These are phyloP conservation scores for Ambrosiella xylebori DNA, from an alignment of 2,329 filamentous ascomycete species.

Conservation along the genomic window DNA sequence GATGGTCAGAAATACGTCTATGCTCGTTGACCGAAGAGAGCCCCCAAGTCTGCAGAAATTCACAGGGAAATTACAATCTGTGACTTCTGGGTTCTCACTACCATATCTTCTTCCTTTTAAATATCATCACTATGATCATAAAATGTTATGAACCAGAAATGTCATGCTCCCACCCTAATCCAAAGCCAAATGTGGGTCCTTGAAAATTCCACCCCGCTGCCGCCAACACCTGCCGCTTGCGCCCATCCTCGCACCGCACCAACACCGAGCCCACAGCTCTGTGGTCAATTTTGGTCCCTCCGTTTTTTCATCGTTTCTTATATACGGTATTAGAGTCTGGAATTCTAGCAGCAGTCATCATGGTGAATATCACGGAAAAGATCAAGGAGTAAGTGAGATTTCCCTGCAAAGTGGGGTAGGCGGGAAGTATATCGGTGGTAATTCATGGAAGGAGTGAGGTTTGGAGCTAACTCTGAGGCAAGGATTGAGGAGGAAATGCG, in stretches of 20 bases:
- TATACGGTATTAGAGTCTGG: not conserved
- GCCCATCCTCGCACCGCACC: too few relatives aligned
- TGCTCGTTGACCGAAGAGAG: not conserved
- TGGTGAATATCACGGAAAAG: slow-evolving; percentile 99
- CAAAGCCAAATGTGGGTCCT: not conserved
- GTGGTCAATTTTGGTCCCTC: not conserved
- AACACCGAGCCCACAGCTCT: not conserved
- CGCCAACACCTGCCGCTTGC: too few relatives aligned
- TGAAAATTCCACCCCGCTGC: not conserved
- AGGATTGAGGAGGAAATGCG: slow-evolving; percentile 99
- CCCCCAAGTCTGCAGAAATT: not conserved
- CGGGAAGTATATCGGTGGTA: not conserved
- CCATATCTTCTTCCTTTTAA: not conserved
- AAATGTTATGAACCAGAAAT: too few relatives aligned
- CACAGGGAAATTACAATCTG: not conserved
- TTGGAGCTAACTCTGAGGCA: slow-evolving; percentile 15
- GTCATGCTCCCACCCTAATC: not conserved
- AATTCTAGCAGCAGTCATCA: slow-evolving; percentile 29
- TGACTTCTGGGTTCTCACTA: not conserved
- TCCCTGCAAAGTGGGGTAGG: not conserved
- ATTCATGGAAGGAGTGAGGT: not conserved
- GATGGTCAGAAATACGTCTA: not conserved
- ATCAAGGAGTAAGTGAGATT: slow-evolving; percentile 68
- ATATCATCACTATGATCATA: too few relatives aligned
- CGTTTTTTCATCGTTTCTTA: not conserved